Evolutionary conservation across 345 rosid genomes (phyloP), one percentile per base, ranked within the genome.

Genomic region (Dimocarpus longan): DNA sequence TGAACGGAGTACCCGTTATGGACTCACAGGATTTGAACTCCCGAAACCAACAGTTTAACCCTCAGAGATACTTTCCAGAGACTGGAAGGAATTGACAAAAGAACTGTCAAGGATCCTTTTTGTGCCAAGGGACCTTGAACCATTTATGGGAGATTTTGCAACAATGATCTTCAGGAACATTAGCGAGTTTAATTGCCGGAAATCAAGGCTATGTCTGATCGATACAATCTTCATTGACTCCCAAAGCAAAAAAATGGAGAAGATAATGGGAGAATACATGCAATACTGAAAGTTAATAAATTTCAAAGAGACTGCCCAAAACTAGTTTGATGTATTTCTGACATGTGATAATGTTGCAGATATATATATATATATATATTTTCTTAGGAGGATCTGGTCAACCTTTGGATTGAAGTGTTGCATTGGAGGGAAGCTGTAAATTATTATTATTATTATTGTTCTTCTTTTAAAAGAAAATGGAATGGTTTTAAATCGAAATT

Each of bases 21-120:
- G 90, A 84, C 54, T 54, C 52, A 0, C 82, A 77, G 28, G 79
- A 80, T 72, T 46, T 71, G 57, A 84, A 70, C 76, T 74, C 84
- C 40, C 80, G 28, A 84, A 86, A 80, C 74, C 88, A 71, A 82
- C 92, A 91, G 66, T 91, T 91, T 48, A 88, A 93, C 78, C 64
- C 91, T 75, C 88, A 72, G 74, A 80, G 86, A 80, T 87, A 87
- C 86, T 84, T 88, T 65, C 71, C 81, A 2, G 74, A 57, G 56
- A 65, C 63, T 64, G 83, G 79, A 46, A 66, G 73, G 59, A 71
- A 81, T 65, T 79, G 71, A 76, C 66, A 37, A 37, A n/a, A 66
- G 48, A 21, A 54, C 64, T 11, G 63, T 16, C 2, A 54, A 65
- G 8, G 64, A 52, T 76, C 10, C 0, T 24, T 67, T 13, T 54